Percentiles rank a stretch among this genome's conserved stretches.
phyloP scores from a whole-genome alignment of 169 alveolate genomes.

The Cryptosporidium parvum region DNA sequence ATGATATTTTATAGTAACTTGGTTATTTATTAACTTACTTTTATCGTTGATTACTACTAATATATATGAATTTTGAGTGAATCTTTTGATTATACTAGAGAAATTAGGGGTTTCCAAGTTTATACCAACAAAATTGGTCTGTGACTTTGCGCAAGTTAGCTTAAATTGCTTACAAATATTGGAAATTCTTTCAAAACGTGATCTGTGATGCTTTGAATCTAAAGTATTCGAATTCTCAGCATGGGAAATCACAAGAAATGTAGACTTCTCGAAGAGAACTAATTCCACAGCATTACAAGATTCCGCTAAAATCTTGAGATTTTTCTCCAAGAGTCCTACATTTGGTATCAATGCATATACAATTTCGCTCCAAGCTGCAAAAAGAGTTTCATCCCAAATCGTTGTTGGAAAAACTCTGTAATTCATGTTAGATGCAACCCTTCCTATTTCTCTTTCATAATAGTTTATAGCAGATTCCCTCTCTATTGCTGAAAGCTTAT shows the following conservation, averaged over 20 bases:
- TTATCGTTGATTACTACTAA: constrained; percentile 90
- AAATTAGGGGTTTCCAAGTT: constrained; percentile 86
- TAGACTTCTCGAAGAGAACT: constrained; percentile 93
- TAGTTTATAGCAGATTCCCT: constrained; percentile 84
- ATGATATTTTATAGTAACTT: constrained; percentile 17
- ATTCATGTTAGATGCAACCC: constrained; percentile 63
- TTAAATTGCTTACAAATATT: constrained; percentile 93
- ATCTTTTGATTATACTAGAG: constrained; percentile 90
- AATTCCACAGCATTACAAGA: constrained; percentile 91
- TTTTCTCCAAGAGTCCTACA: constrained; percentile 82
- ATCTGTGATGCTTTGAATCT: constrained; percentile 64
- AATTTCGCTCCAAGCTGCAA: constrained; percentile 93
- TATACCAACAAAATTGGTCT: constrained; percentile 86
- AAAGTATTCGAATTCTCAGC: constrained; percentile 72
- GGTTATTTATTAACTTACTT: constrained; percentile 64
- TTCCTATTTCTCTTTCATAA: constrained; percentile 82
- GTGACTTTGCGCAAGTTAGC: constrained; percentile 90
- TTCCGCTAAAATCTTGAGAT: constrained; percentile 85
- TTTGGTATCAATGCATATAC: constrained; percentile 90
- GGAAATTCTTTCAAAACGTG: constrained; percentile 93
- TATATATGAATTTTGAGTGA: constrained; percentile 90
- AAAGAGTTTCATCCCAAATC: constrained; percentile 94
- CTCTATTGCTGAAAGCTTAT: constrained; percentile 85
- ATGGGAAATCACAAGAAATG: constrained; percentile 91
- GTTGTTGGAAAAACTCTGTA: constrained; percentile 86